A percentile compares a stretch with the other conserved stretches of the same genome.
These are phyloP conservation scores for Ramularia endophylla DNA, from an alignment of 2,329 filamentous ascomycete species.

Conservation along the genomic window DNA sequence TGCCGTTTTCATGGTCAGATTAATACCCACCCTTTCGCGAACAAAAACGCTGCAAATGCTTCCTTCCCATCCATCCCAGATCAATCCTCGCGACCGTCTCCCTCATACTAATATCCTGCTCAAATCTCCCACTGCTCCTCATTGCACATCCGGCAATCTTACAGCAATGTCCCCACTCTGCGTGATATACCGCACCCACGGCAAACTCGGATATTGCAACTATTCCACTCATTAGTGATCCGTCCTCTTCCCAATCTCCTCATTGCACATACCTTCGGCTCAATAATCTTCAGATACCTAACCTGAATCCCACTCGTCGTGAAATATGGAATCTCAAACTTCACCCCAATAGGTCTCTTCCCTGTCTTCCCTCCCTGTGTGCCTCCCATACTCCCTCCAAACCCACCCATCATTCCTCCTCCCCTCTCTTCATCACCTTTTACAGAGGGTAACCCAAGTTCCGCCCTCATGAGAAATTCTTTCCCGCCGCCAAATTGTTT, in stretches of 20 bases:
- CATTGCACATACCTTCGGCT: conserved; percentile 76
- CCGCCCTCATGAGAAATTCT: conserved; percentile 97
- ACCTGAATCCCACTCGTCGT: conserved; percentile 99
- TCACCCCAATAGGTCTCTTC: conserved; percentile 96
- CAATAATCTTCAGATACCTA: conserved; percentile 96
- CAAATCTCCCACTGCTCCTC: too few species aligned
- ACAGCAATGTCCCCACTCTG: conserved; percentile 97
- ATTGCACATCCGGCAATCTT: conserved; percentile 72
- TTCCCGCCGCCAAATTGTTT: conserved; percentile 99
- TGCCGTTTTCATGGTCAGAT: too few species aligned
- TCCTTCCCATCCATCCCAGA: too few species aligned
- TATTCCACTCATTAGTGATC: conserved; percentile 35
- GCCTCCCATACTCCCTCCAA: conserved; percentile 94
- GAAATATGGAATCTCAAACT: conserved; percentile 99
- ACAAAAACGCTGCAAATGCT: too few species aligned
- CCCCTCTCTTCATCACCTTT: conserved; percentile 84
- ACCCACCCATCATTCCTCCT: conserved; percentile 95
- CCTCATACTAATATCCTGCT: too few species aligned
- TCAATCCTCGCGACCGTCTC: too few species aligned
- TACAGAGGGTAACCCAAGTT: conserved; percentile 88
- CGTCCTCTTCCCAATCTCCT: neutral
- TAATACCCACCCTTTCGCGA: too few species aligned
- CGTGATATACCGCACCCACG: conserved; percentile 98
- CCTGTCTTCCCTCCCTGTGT: conserved; percentile 80
- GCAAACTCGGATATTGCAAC: conserved; percentile 96